Conservation (phyloP, 805 yeast species). For the Metschnikowia drakensbergensis region DNA sequence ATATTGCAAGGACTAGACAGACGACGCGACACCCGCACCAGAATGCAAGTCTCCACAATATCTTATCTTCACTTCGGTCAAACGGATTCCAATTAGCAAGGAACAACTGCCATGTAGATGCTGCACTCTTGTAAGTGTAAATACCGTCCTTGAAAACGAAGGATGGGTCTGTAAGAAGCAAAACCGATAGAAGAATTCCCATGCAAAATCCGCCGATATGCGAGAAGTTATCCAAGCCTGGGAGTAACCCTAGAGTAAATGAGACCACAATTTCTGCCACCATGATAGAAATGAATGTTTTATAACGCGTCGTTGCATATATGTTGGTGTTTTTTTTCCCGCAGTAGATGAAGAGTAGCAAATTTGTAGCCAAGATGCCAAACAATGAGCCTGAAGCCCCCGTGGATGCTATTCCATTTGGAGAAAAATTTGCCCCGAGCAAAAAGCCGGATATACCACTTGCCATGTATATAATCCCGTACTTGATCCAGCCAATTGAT, state of each 20-base stretch:
- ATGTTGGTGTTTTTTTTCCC: slow-evolving; percentile 48
- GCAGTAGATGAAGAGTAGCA: slow-evolving; percentile 50
- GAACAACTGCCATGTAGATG: slow-evolving; percentile 31
- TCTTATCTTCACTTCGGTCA: slow-evolving; percentile 32
- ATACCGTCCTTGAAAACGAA: slow-evolving; percentile 41
- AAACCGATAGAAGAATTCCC: slow-evolving; percentile 51
- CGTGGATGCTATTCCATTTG: slow-evolving; percentile 60
- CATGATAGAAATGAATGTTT: slow-evolving; percentile 43
- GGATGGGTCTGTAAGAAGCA: slow-evolving; percentile 54
- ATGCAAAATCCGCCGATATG: slow-evolving; percentile 72
- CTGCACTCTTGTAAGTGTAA: slow-evolving; percentile 31
- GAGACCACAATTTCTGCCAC: slow-evolving; percentile 56
- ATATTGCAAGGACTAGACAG: slow-evolving; percentile 42
- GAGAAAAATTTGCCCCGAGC: slow-evolving; percentile 66
- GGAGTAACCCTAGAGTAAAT: slow-evolving; percentile 61
- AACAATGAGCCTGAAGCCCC: slow-evolving; percentile 73
- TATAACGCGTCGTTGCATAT: slow-evolving; percentile 45
- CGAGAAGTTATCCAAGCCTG: slow-evolving; percentile 71
- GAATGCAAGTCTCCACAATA: slow-evolving; percentile 36
- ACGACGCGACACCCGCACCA: slow-evolving; percentile 53
- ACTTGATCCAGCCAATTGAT: slow-evolving; percentile 52
- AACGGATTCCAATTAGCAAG: slow-evolving; percentile 39
- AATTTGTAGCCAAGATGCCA: slow-evolving; percentile 62
- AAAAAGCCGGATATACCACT: slow-evolving; percentile 66
- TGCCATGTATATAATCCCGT: slow-evolving; percentile 50